Base-by-base conservation (phyloP, 805 yeast genomes). In the Kodamaea laetipori region DNA sequence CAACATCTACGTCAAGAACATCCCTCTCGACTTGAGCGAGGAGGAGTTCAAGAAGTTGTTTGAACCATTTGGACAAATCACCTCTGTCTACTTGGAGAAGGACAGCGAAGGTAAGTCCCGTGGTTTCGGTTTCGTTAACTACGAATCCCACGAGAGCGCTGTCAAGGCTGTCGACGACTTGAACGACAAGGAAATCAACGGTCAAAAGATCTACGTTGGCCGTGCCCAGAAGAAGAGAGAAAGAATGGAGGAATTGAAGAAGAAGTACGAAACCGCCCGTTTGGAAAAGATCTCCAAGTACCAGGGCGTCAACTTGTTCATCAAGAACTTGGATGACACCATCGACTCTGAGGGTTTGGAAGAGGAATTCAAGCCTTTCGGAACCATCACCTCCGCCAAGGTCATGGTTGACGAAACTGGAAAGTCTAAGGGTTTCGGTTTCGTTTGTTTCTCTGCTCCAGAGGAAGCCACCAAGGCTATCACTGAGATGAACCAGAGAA, bases 381-480 rank as follows among this genome's bases (percentile, higher is more conserved):
- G 99, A 67, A 73, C 86, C 63, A 94, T 94, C 75, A 87, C 97
- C 54, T 88, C 97, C 48, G 97, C 90, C 57, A 90, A 86, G 75
- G 95, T 92, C 56, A 92, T 94, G 97, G 81, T 85, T 61, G 96
- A 88, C 66, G 97, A 90, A 61, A 69, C 81, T 50, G 97, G 96
- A 60, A 89, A 89, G 75, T 89, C 97, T 52, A 92, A 88, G 78
- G 98, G 98, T 56, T 94, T 94, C 68, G 99, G 99, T 64, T 94
- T 94, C 67, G 99, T 94, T 58, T 90, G 99, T 76, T 94, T 84
- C 86, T 82, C 96, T 45, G 72, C 94, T 53, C 97, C 98, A 64
- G 99, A 94, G 72, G 99, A 94, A 81, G 99, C 99, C 57, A 87
- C 96, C 61, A 90, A 89, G 76, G 99, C 99, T 54, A 89, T 92